phyloP scores from a whole-genome alignment of 2,329 filamentous ascomycete genomes.

The Pseudohalonectria lignicola region DNA sequence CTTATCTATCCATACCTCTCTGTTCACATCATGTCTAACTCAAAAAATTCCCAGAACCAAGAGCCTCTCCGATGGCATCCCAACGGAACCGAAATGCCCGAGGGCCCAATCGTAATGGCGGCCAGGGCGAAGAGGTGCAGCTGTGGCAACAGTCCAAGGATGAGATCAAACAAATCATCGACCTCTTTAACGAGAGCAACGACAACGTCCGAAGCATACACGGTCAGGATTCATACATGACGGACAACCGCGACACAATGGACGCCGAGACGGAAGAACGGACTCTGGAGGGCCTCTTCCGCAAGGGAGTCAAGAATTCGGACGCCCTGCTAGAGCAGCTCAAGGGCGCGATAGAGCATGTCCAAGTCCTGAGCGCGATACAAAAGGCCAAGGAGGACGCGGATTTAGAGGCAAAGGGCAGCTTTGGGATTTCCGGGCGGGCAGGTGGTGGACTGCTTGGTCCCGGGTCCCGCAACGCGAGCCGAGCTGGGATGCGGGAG shows the following conservation, averaged over 20 bases:
- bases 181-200: conserved; percentile 27
- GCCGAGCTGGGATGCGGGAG: conserved; percentile 5
- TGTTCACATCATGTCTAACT: no score
- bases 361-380: conserved; percentile 26
- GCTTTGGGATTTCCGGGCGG: conserved; percentile 9
- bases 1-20: neutral
- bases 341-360: conserved; percentile 21
- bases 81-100: conserved; percentile 17
- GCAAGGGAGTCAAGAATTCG: conserved; percentile 15
- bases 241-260: conserved; percentile 22
- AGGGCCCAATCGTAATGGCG: conserved; percentile 24
- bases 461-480: conserved; percentile 9
- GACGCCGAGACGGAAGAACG: conserved; percentile 15
- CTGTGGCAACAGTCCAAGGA: conserved; percentile 29
- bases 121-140: conserved; percentile 28
- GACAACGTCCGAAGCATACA: conserved; percentile 23
- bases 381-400: conserved; percentile 27
- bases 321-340: conserved; percentile 23
- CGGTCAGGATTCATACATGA: conserved; percentile 26
- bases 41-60: no score
- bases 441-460: conserved; percentile 10
- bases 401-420: conserved; percentile 13
- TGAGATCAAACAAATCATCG: conserved; percentile 21
- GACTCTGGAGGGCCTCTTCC: conserved; percentile 16
- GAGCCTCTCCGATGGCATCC: conserved; percentile 7